Evolutionary conservation across 2,329 filamentous ascomycete genomes (phyloP).

Genomic region (Triangularia verruculosa): DNA sequence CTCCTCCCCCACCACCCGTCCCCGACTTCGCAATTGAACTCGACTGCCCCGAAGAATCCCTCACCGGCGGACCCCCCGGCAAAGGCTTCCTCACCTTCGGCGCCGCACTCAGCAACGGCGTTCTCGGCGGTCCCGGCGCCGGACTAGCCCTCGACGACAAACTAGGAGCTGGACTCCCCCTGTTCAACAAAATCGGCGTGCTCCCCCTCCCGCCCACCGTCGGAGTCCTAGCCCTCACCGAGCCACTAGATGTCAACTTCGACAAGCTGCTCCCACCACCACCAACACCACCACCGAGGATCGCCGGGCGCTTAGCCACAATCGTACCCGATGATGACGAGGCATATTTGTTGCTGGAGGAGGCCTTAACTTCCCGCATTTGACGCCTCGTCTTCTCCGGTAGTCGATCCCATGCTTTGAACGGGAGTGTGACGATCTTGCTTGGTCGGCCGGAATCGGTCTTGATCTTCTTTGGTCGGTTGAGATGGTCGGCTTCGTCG

Average conservation of each 20-base stretch:
- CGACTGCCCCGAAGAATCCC: not conserved
- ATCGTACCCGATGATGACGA: not conserved
- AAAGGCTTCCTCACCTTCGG: constrained; percentile 26
- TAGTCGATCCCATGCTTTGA: constrained; percentile 24
- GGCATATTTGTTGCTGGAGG: not conserved
- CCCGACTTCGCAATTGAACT: not conserved
- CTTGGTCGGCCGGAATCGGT: constrained; percentile 16
- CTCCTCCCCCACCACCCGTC: not conserved
- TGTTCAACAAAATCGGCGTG: not conserved
- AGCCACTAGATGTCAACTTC: not conserved
- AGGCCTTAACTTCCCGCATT: constrained; percentile 5
- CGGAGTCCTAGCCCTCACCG: not conserved
- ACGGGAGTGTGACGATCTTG: constrained; percentile 26
- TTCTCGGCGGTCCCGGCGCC: not conserved
- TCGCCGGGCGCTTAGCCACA: constrained; percentile 1
- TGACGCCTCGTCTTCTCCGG: constrained; percentile 13
- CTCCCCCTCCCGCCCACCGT: not conserved
- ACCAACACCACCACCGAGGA: not conserved
- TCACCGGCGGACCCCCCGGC: constrained; percentile 24
- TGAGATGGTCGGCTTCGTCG: constrained; percentile 25
- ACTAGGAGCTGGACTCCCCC: constrained; percentile 1
- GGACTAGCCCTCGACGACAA: not conserved
- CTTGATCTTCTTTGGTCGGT: constrained; percentile 30
- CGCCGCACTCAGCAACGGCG: not conserved
- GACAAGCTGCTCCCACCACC: not conserved